Evolutionary conservation across 2,329 filamentous ascomycete genomes (phyloP).

Genomic region (Zymoseptoria tritici): DNA sequence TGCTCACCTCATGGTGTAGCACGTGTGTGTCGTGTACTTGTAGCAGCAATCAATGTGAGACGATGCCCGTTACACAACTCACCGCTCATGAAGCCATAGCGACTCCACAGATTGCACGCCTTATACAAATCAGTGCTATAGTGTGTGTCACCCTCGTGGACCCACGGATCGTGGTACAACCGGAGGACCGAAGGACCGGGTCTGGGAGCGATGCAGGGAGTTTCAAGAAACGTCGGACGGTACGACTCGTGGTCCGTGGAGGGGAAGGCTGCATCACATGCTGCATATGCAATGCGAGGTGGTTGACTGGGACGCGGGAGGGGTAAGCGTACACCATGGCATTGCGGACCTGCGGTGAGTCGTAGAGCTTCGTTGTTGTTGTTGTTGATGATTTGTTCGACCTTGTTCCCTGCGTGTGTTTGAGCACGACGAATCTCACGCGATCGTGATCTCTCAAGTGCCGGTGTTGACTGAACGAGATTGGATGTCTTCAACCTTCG

Average conservation of each 20-base stretch:
- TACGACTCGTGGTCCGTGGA: not conserved
- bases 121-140: not conserved
- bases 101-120: not conserved
- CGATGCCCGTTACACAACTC: not conserved
- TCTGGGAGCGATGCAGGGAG: not conserved
- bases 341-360: not conserved
- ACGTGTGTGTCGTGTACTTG: not conserved
- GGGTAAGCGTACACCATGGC: not conserved
- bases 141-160: not conserved
- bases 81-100: not conserved
- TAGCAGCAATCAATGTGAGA: not conserved
- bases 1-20: not conserved
- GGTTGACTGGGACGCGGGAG: not conserved
- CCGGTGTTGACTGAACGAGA: not conserved
- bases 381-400: not conserved
- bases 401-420: not conserved
- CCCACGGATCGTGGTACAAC: not conserved
- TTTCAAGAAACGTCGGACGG: not conserved
- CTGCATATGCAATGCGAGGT: not conserved
- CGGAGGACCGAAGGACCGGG: not conserved
- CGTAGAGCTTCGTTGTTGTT: not conserved
- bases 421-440: not conserved
- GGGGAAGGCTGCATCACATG: not conserved
- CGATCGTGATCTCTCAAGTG: not conserved
- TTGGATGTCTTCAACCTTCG: not conserved